Percentiles rank a stretch among this genome's conserved stretches.
phyloP scores from a whole-genome alignment of 257 asterid genomes.

The Vinca minor region DNA sequence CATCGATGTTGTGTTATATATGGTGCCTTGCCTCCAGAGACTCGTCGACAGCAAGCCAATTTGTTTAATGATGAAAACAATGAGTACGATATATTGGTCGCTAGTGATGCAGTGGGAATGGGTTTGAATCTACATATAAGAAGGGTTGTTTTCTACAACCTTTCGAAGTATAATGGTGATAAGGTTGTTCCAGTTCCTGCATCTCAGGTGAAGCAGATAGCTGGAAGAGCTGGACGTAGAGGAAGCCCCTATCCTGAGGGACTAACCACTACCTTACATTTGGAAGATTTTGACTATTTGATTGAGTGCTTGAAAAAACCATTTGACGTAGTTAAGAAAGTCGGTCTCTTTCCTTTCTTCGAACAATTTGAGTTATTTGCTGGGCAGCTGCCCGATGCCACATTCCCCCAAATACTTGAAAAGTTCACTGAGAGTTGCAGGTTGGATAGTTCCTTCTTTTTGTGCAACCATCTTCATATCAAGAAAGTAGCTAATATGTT shows the following conservation, averaged over 20 bases:
- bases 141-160: conserved; percentile 62
- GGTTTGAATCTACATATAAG: conserved; percentile 84
- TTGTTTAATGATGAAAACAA: conserved; percentile 65
- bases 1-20: conserved; percentile 91
- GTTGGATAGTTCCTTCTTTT: conserved; percentile 67
- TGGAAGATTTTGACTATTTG: conserved; percentile 69
- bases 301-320: conserved; percentile 79
- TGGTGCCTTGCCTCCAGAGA: conserved; percentile 95
- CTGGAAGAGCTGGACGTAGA: conserved; percentile 96
- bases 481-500: conserved; percentile 81
- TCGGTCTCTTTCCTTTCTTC: conserved; percentile 87
- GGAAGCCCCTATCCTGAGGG: conserved; percentile 95
- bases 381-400: conserved; percentile 50
- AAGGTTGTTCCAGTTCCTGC: conserved; percentile 73
- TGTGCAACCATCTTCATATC: conserved; percentile 66
- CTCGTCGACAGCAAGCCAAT: conserved; percentile 83
- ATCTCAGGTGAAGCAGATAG: conserved; percentile 91
- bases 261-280: conserved; percentile 64
- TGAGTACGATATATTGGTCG: conserved; percentile 74
- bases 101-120: conserved; percentile 98
- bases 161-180: conserved; percentile 76
- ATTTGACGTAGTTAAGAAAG: conserved; percentile 69
- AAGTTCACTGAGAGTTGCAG: conserved; percentile 60
- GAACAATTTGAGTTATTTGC: conserved; percentile 93
- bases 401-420: conserved; percentile 59